phyloP scores from a whole-genome alignment of 169 alveolate species.

The Plasmodium malariae region DNA sequence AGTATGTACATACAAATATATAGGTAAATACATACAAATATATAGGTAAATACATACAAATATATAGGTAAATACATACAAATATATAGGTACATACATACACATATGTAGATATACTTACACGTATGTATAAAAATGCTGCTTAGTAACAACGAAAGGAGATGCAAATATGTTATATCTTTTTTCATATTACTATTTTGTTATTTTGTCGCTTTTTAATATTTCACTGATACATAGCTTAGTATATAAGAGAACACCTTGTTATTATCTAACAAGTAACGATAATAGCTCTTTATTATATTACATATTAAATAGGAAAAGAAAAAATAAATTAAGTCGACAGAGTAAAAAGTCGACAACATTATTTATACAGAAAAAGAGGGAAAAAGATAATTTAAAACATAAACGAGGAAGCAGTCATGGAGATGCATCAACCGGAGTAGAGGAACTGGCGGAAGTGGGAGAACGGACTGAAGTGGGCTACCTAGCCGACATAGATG shows the following conservation, averaged over 20 bases:
- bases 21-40: too few species aligned
- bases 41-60: too few species aligned
- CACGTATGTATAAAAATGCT: neutral
- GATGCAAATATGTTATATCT: conserved; percentile 21
- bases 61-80: too few species aligned
- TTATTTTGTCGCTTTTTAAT: neutral
- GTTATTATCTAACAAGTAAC: neutral
- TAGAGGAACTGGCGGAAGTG: neutral
- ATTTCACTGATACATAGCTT: conserved; percentile 3
- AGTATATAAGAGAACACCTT: neutral
- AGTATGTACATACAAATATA: too few species aligned
- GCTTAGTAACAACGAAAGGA: neutral
- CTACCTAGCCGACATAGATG: neutral
- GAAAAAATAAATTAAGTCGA: neutral
- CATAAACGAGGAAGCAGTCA: neutral
- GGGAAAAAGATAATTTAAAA: neutral
- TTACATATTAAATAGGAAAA: neutral
- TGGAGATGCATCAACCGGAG: neutral
- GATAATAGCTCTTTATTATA: neutral
- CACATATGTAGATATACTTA: too few species aligned
- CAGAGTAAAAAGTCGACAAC: neutral
- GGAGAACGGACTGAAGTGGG: neutral
- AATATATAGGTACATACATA: too few species aligned
- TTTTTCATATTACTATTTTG: conserved; percentile 5
- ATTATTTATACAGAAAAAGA: neutral